Evolutionary conservation across 768 basidiomycete species (phyloP).

Genomic region (Pholiota molesta): DNA sequence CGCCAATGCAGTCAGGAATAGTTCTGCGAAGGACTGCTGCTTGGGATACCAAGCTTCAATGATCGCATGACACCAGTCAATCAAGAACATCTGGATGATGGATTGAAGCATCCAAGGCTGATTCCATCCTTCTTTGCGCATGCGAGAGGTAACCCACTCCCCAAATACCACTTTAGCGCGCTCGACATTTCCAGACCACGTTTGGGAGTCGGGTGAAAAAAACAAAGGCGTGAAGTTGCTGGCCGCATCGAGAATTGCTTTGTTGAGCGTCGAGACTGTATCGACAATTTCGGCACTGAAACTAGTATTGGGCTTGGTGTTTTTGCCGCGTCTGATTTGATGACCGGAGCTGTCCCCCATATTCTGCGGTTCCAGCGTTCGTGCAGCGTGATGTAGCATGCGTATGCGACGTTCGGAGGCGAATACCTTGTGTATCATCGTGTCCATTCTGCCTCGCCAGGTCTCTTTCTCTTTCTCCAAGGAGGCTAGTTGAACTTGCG

Average conservation of each 20-base stretch:
- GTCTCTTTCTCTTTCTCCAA: neutral
- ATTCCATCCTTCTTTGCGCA: neutral
- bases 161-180: slow-evolving; percentile 1
- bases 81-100: slow-evolving; percentile 21
- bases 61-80: slow-evolving; percentile 21
- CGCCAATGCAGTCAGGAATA: slow-evolving; percentile 17
- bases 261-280: neutral
- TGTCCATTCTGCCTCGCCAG: slow-evolving; percentile 3
- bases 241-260: neutral
- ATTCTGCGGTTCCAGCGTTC: neutral
- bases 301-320: neutral
- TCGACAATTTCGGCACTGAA: neutral
- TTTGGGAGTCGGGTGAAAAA: too few relatives aligned
- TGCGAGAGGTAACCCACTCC: neutral
- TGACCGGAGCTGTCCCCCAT: neutral
- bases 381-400: slow-evolving; percentile 1
- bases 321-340: neutral
- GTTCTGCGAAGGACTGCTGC: slow-evolving; percentile 21
- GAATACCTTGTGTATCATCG: neutral
- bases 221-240: neutral
- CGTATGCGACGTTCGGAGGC: slow-evolving; percentile 4
- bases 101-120: slow-evolving; percentile 3
- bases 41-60: slow-evolving; percentile 26
- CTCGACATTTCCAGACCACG: neutral
- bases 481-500: neutral